Evolutionary conservation across 768 basidiomycete genomes (phyloP).

Genomic region (Boletus rubescentipes): DNA sequence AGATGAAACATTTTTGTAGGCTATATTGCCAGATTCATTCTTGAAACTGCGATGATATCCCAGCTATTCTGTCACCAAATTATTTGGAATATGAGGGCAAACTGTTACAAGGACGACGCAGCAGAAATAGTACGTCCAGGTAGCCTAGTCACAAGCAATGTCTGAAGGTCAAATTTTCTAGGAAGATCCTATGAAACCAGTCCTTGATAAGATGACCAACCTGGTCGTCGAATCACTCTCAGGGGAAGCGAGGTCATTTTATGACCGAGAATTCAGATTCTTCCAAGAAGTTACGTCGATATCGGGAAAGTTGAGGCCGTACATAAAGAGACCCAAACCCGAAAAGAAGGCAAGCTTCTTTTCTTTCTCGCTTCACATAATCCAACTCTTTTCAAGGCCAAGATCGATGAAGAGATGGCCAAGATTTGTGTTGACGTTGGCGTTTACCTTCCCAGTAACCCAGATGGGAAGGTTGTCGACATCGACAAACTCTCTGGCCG

Average conservation of each 20-base stretch:
- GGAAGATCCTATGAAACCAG: constrained; percentile 95
- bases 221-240: constrained; percentile 82
- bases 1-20: constrained; percentile 43
- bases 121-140: constrained; percentile 67
- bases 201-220: constrained; percentile 84
- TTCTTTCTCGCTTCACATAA: neutral
- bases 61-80: constrained; percentile 99
- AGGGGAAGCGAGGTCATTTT: constrained; percentile 85
- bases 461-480: constrained; percentile 95
- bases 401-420: constrained; percentile 99
- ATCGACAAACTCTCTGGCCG: constrained; percentile 96
- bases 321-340: constrained; percentile 89
- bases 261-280: constrained; percentile 93
- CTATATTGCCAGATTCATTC: constrained; percentile 93
- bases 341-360: constrained; percentile 80
- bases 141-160: neutral
- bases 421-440: constrained; percentile 92
- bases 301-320: constrained; percentile 95
- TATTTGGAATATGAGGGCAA: constrained; percentile 99
- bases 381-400: constrained; percentile 56
- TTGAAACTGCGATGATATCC: constrained; percentile 95
- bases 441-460: constrained; percentile 96
- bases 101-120: constrained; percentile 89
- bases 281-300: constrained; percentile 97
- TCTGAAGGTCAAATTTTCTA: constrained; percentile 31